Conservation (phyloP, 1,284 basidiomycete species). For the Ustilago hordei region DNA sequence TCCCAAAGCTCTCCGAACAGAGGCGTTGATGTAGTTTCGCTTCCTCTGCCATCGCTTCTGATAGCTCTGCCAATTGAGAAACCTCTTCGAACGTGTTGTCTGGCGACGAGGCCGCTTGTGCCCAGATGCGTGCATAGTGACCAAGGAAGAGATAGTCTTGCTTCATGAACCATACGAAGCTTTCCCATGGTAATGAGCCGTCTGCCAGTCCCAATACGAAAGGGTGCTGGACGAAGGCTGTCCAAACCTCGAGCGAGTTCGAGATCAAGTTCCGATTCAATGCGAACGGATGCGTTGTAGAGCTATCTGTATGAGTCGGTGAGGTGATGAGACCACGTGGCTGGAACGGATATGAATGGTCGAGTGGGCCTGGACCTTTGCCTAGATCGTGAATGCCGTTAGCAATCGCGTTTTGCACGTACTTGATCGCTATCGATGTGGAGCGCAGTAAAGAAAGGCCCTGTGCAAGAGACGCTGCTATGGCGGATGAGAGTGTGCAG, state of each 20-base stretch:
- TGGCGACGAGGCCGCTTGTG: constrained; percentile 75
- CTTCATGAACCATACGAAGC: constrained; percentile 86
- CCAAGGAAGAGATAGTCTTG: constrained; percentile 73
- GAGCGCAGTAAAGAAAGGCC: constrained; percentile 76
- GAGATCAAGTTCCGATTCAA: constrained; percentile 55
- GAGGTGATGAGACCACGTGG: constrained; percentile 41
- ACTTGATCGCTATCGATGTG: constrained; percentile 76
- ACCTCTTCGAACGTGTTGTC: constrained; percentile 75
- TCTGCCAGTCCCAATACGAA: constrained; percentile 82
- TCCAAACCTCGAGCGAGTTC: constrained; percentile 62
- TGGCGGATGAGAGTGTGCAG: constrained; percentile 87
- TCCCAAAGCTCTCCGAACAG: constrained; percentile 52
- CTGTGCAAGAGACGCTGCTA: constrained; percentile 78
- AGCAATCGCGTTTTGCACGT: constrained; percentile 82
- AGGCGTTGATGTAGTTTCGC: constrained; percentile 55
- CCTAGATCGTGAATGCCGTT: constrained; percentile 78
- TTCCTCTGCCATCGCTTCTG: constrained; percentile 53
- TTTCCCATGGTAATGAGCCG: constrained; percentile 77
- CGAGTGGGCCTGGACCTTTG: constrained; percentile 84
- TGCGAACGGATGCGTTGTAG: constrained; percentile 41
- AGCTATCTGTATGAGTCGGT: constrained; percentile 35
- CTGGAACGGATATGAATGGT: constrained; percentile 81
- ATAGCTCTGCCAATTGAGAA: constrained; percentile 76
- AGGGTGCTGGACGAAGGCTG: constrained; percentile 75
- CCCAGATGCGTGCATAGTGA: constrained; percentile 73